Evolutionary conservation across 306 rosid species (phyloP), one percentile per base, ranked within the genome.

Genomic region (Quercus rubra): DNA sequence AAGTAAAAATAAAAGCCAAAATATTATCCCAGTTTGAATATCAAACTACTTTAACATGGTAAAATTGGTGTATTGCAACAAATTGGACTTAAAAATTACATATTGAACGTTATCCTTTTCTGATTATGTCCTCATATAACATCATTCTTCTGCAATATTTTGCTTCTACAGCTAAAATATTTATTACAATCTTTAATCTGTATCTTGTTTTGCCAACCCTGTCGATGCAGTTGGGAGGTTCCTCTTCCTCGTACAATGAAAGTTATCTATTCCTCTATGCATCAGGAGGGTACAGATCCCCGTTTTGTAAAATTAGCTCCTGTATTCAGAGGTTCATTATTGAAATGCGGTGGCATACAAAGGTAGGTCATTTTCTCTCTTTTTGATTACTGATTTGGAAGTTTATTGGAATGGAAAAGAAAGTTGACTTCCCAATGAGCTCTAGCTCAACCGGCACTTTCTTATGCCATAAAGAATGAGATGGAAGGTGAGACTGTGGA

Each of bases 181-280:
- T 6, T 55, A 73, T 74, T 63, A 11, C 77, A 71, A 23, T 19
- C 18, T n/a, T 13, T 30, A 12, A 20, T 7, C 11, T 57, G 46
- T 41, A 21, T 63, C 61, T 75, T 51, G 17, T 41, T 55, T 77
- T 81, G 79, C 86, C 74, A 43, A 80, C 69, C 63, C 70, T 76
- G 62, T 74, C 55, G 83, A 84, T 86, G 83, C 89, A 95, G 99
- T 49, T 95, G 99, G 99, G 98, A 95, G 82, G 90, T 95, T 84
- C 98, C 97, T 81, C 87, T 85, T 84, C 98, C 97, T 88, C 81
- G 71, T 78, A 84, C 84, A 38, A 30, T 90, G 86, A 86, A 82
- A 81, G 85, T 59, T 55, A 84, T 91, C 73, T 95, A 90, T 89
- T 76, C 72, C 74, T 70, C 82, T 28, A 61, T 70, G 70, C 82